Percentiles rank a stretch among this genome's conserved stretches.
Evolutionary conservation across 2,329 filamentous ascomycete species (phyloP).

Genomic region (Ascocoryne sarcoides): DNA sequence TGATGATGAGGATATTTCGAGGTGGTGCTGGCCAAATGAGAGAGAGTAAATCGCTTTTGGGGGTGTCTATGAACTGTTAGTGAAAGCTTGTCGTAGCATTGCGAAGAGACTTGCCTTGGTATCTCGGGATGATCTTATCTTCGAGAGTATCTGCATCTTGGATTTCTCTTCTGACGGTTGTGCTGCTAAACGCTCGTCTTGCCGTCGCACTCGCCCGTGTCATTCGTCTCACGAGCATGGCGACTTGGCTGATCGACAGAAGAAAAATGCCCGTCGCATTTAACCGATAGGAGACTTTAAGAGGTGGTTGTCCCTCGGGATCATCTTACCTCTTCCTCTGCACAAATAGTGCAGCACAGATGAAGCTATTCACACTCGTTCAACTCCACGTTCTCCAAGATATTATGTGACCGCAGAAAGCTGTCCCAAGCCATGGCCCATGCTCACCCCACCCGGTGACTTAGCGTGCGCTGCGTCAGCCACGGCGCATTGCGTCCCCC

Average conservation of each 20-base stretch:
- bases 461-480: too few relatives aligned
- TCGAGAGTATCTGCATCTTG: slow-evolving; percentile 42
- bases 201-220: neutral
- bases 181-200: slow-evolving; percentile 39
- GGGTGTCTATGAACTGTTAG: slow-evolving; percentile 38
- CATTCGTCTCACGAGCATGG: neutral
- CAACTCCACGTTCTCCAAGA: too few relatives aligned
- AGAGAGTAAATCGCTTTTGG: slow-evolving; percentile 50
- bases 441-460: too few relatives aligned
- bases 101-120: slow-evolving; percentile 44
- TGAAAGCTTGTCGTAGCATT: slow-evolving; percentile 39
- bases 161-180: slow-evolving; percentile 37
- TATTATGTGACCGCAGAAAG: too few relatives aligned
- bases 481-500: too few relatives aligned
- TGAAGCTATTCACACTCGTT: too few relatives aligned
- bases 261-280: neutral
- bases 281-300: too few relatives aligned
- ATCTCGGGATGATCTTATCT: slow-evolving; percentile 51
- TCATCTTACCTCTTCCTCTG: too few relatives aligned
- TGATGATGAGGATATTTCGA: slow-evolving; percentile 59
- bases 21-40: slow-evolving; percentile 61
- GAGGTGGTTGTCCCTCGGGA: too few relatives aligned
- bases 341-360: too few relatives aligned
- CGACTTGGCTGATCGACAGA: neutral
- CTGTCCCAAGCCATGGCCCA: too few relatives aligned